Conservation (phyloP, 176 grass and related monocot genomes). For the Metroxylon sagu region DNA sequence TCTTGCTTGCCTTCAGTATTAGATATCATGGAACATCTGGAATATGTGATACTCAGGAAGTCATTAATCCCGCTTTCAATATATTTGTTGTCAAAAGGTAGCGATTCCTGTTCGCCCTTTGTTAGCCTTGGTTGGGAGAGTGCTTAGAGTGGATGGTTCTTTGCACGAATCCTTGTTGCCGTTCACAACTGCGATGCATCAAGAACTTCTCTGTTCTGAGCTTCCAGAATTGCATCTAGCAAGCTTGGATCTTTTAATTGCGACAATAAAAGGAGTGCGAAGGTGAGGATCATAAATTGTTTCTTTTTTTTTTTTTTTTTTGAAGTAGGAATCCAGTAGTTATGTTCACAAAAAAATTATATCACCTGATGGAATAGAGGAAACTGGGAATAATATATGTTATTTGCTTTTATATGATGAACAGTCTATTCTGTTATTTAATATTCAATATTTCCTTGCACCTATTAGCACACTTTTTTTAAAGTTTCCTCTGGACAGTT, state of each 20-base stretch:
- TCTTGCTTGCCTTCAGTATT: neutral
- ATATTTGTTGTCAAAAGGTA: slow-evolving; percentile 33
- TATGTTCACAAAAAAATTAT: too few species aligned
- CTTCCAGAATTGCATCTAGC: slow-evolving; percentile 61
- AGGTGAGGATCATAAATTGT: slow-evolving; percentile 28
- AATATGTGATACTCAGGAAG: neutral
- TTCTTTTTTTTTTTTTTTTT: too few species aligned
- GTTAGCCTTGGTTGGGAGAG: slow-evolving; percentile 51
- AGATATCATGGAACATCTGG: too few species aligned
- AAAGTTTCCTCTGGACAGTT: too few species aligned
- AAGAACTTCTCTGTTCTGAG: slow-evolving; percentile 85
- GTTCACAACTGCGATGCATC: slow-evolving; percentile 83
- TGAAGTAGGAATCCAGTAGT: too few species aligned
- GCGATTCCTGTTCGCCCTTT: slow-evolving; percentile 51
- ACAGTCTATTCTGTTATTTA: too few species aligned
- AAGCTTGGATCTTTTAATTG: slow-evolving; percentile 70
- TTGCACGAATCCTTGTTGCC: slow-evolving; percentile 45
- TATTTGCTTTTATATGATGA: too few species aligned
- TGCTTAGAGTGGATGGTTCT: slow-evolving; percentile 61
- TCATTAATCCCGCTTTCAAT: slow-evolving; percentile 15
- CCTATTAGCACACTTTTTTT: too few species aligned
- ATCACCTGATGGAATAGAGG: too few species aligned
- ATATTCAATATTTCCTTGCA: too few species aligned
- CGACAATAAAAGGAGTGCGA: slow-evolving; percentile 65
- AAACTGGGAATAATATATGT: too few species aligned